Conservation (phyloP, 1,284 basidiomycete species). For the Puccinia triticina region DNA sequence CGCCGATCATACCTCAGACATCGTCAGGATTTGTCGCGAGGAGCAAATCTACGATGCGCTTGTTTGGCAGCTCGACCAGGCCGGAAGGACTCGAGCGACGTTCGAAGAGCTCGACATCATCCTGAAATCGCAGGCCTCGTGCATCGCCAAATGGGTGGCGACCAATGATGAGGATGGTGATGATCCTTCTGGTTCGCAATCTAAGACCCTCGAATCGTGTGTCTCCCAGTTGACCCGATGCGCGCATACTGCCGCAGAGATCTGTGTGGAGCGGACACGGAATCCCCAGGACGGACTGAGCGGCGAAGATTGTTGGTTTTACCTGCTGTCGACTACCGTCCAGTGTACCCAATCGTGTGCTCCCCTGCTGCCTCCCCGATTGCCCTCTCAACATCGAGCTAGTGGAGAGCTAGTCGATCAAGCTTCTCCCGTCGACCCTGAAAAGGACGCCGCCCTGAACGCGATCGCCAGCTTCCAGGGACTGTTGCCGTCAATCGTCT, state of each 20-base stretch:
- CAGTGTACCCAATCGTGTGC: conserved; percentile 75
- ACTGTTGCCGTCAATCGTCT: conserved; percentile 82
- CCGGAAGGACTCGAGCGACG: conserved; percentile 69
- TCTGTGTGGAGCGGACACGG: conserved; percentile 54
- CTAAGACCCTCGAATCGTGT: conserved; percentile 51
- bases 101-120: conserved; percentile 70
- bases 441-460: conserved; percentile 54
- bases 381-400: conserved; percentile 6
- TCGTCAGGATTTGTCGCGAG: conserved; percentile 71
- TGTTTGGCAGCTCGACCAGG: conserved; percentile 77
- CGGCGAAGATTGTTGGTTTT: conserved; percentile 87
- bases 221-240: conserved; percentile 57
- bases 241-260: conserved; percentile 52
- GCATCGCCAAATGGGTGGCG: conserved; percentile 61
- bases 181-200: neutral
- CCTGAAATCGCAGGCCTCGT: conserved; percentile 64
- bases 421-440: neutral
- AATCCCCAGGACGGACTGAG: conserved; percentile 60
- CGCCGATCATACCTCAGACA: conserved; percentile 68
- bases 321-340: conserved; percentile 77
- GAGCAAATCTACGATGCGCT: conserved; percentile 73
- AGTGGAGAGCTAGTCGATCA: neutral
- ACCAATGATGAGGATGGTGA: neutral
- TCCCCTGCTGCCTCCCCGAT: conserved; percentile 10
- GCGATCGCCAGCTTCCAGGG: conserved; percentile 68